Conservation (phyloP, 768 basidiomycete species). For the Lentinula boryana region DNA sequence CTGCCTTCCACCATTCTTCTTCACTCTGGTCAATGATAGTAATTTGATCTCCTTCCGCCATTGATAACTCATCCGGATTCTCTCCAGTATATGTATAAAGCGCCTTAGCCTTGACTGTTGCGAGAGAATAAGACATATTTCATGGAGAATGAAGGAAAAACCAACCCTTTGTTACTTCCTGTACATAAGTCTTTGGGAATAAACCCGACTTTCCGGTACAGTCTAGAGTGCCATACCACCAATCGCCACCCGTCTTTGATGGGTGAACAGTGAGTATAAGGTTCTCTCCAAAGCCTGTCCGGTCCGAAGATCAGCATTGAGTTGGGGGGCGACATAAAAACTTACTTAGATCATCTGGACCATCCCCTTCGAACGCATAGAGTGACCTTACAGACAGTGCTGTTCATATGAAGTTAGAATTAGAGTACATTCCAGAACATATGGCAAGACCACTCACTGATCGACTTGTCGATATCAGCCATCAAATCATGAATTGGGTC, state of each 20-base stretch:
- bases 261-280: constrained; percentile 75
- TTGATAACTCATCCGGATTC: constrained; percentile 79
- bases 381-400: constrained; percentile 75
- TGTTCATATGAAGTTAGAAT: constrained; percentile 20
- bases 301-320: background rate
- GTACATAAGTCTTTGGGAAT: constrained; percentile 88
- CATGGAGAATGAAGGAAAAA: constrained; percentile 5
- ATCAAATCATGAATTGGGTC: constrained; percentile 45
- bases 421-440: background rate
- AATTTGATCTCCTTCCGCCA: constrained; percentile 74
- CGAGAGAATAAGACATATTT: background rate
- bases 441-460: constrained; percentile 33
- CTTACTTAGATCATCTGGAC: constrained; percentile 84
- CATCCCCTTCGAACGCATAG: constrained; percentile 81
- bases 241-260: constrained; percentile 79
- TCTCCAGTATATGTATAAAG: constrained; percentile 70
- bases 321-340: constrained; percentile 10
- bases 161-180: constrained; percentile 64
- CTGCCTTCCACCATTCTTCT: constrained; percentile 94
- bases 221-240: constrained; percentile 84
- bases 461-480: constrained; percentile 66
- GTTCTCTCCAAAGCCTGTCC: constrained; percentile 74
- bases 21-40: constrained; percentile 80
- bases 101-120: constrained; percentile 64
- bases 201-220: constrained; percentile 70